Base-by-base conservation (phyloP, 148 eudicot genomes). In the Rhododendron vialii region DNA sequence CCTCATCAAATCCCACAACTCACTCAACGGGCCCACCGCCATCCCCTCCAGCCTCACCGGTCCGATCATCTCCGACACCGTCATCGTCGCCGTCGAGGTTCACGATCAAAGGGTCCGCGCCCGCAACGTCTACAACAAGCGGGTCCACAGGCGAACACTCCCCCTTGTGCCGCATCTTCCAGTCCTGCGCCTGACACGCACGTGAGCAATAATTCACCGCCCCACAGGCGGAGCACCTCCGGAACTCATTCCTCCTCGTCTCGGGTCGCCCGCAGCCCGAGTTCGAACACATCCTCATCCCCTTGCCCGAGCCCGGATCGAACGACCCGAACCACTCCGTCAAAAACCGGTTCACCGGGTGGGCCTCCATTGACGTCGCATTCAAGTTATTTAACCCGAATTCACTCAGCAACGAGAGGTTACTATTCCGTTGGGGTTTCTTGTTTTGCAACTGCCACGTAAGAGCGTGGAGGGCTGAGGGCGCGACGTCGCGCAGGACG, bases 111-210 rank as follows among this genome's bases (percentile, higher is more conserved):
- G 80, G 83, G 9, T 85, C 90, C 83, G 89, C 36, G 41, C 28
- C 59, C 75, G 14, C 85, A 17, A 28, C 87, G 28, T 87, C 82
- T 91, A 89, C 82, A 2, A 11, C 74, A 26, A 67, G 5, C 83
- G 82, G 82, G 17, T 87, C 89, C 82, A 91, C 45, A 18, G 94
- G 93, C 12, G 90, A 81, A 71, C 98, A 94, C 81, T 90, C 93
- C 71, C 51, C 88, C 86, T 92, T 92, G 48, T 94, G 95, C 86
- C 93, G 87, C 84, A 91, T 45, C 90, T 92, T 93, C 98, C 98
- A 94, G 77, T 94, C 98, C 1, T 87, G 91, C 87, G 94, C 92
- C 84, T 94, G 97, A 88, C 97, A 94, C 38, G 90, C 94, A 59
- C 97, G 92, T 4, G 98, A 94, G 90, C 95, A 94, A 67, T 94